Evolutionary conservation across 2,329 filamentous ascomycete species (phyloP).

Genomic region (Neurospora sp.): DNA sequence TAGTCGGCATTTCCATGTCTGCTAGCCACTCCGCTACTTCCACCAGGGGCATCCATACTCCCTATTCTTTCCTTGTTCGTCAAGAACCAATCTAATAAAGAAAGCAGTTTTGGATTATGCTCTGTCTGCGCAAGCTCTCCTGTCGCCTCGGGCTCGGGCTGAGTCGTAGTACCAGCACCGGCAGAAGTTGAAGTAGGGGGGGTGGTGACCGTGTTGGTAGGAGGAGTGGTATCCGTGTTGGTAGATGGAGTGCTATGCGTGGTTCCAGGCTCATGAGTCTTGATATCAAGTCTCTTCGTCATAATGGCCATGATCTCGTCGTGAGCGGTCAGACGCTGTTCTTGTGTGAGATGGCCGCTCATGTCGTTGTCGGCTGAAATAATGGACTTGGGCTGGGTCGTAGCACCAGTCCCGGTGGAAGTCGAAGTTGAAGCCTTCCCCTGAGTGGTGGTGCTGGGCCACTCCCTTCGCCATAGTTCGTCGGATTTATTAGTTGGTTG

Average conservation of each 20-base stretch:
- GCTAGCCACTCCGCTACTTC: not conserved
- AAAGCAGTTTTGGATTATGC: not conserved
- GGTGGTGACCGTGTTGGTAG: not conserved
- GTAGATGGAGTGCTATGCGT: too few species aligned
- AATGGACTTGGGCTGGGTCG: too few species aligned
- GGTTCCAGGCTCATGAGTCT: not conserved
- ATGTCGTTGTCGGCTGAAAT: too few species aligned
- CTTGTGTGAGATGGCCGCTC: not conserved
- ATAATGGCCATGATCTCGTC: not conserved
- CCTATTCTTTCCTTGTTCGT: not conserved
- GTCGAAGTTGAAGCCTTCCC: not conserved
- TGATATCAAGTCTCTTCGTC: not conserved
- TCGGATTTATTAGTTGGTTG: too few species aligned
- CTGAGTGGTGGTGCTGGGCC: too few species aligned
- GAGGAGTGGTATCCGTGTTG: not conserved
- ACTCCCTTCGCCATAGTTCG: too few species aligned
- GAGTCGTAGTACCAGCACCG: not conserved
- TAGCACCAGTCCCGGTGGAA: not conserved
- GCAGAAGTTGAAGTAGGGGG: not conserved
- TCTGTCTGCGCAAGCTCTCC: not conserved
- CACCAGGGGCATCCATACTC: not conserved
- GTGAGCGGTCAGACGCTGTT: not conserved
- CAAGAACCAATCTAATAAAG: not conserved
- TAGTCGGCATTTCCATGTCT: constrained; percentile 17
- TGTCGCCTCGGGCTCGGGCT: not conserved